Base-by-base conservation (phyloP, 2,329 filamentous ascomycete genomes). In the Xylariaceae sp. region DNA sequence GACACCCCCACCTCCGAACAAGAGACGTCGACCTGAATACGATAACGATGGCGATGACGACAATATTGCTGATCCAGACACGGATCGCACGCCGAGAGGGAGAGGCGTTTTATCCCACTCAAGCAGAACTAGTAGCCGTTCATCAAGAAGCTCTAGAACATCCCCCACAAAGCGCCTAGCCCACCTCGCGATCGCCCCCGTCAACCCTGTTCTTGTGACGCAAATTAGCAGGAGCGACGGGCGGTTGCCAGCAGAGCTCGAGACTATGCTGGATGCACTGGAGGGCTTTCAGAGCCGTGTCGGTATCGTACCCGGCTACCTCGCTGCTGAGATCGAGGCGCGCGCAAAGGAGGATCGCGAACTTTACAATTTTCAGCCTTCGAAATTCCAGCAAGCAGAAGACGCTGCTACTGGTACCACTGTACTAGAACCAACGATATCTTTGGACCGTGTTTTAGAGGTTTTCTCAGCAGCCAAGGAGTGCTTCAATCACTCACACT, bases 281-380 rank as follows among this genome's bases (percentile, higher is more conserved):
- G 41, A 46, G 2, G 11, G 16, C 14, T 40, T 53, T 26, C 31
- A 53, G 24, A 40, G 6, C 19, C 33, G 56, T 34, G 28, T 36
- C 1, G 41, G 33, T 5, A 45, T 39, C 43, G 59, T 62, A 12
- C 41, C 50, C 14, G 23, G 29, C 51, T 48, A 52, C 33, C 46
- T 55, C 19, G 29, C 56, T n/a, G 6, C 16, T 9, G 49, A 51
- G 40, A 53, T 37, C n/a, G n/a, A n/a, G n/a, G n/a, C n/a, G 17
- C 43, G 43, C 23, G 43, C 29, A 16, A 33, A 33, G 4, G n/a
- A 21, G 16, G 23, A 52, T 17, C 16, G 7, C 12, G 28, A 43
- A 9, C n/a, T 52, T 24, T 33, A 31, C 26, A 43, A 43, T 16
- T 43, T 52, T 12, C 19, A 16, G 8, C 36, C 28, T 24, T 34